A percentile compares a stretch with the other conserved stretches of the same genome.
Evolutionary conservation across 805 yeast genomes (phyloP).

Genomic region (Yueomyces sp.): DNA sequence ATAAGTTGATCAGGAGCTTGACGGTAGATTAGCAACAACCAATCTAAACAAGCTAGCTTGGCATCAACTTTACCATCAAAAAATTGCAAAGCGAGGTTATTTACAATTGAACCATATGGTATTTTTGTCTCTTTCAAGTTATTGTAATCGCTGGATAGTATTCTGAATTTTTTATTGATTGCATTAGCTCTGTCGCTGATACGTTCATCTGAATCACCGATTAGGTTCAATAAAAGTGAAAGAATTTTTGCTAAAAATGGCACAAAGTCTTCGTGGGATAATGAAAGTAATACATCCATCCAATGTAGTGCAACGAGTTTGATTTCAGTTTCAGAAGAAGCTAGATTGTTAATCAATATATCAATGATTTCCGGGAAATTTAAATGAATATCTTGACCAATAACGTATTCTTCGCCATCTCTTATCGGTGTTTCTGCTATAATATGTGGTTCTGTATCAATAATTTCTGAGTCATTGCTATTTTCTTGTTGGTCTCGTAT

Average conservation of each 20-base stretch:
- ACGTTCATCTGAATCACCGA: slow-evolving; percentile 39
- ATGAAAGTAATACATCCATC: slow-evolving; percentile 60
- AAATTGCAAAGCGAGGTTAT: slow-evolving; percentile 60
- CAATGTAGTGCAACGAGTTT: slow-evolving; percentile 72
- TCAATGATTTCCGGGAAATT: slow-evolving; percentile 73
- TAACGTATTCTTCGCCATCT: slow-evolving; percentile 45
- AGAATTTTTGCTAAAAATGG: slow-evolving; percentile 65
- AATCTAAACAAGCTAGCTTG: slow-evolving; percentile 71
- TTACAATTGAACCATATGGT: slow-evolving; percentile 42
- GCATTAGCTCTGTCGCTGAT: slow-evolving; percentile 40
- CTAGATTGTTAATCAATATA: slow-evolving; percentile 68
- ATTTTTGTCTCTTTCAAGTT: slow-evolving; percentile 14
- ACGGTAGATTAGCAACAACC: slow-evolving; percentile 74
- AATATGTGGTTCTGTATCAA: background rate
- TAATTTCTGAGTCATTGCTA: background rate
- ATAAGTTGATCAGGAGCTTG: slow-evolving; percentile 48
- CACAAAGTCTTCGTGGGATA: slow-evolving; percentile 60
- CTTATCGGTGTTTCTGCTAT: slow-evolving; percentile 4
- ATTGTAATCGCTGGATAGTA: slow-evolving; percentile 26
- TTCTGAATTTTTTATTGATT: slow-evolving; percentile 45
- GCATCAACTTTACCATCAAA: slow-evolving; percentile 68
- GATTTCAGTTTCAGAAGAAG: slow-evolving; percentile 60
- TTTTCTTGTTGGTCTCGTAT: slow-evolving; percentile 9
- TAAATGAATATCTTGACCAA: slow-evolving; percentile 71
- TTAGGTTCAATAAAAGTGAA: slow-evolving; percentile 49